Base-by-base conservation (phyloP, 1,284 basidiomycete species). In the Melampsora medusae region DNA sequence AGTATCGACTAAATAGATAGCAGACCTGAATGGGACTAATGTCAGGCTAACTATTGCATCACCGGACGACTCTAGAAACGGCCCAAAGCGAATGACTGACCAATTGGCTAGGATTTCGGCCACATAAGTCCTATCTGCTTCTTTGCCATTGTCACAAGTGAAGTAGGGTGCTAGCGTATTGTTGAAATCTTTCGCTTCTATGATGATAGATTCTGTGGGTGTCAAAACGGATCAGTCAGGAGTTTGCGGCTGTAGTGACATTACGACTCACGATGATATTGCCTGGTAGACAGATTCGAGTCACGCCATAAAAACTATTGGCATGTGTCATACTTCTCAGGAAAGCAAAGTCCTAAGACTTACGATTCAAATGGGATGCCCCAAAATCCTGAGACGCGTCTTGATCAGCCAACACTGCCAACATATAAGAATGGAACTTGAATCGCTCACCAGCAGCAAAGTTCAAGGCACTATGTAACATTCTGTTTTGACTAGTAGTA, bases 1-100 rank as follows among this genome's bases (percentile, higher is more conserved):
- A 0, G 93, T 91, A 64, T 88, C 85, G 69, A 86, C 84, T 49
- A 96, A 87, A 83, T 92, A 96, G 2, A 89, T 66, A 33, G 59
- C 59, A 6, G 69, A 42, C 76, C 76, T 68, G 22, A 14, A 16
- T 25, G 42, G 33, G 1, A 22, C 35, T 3, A 69, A 22, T 17
- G 42, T 42, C 38, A 42, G 38, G 10, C 4, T 66, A n/a, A 9
- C 22, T 9, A 49, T n/a, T 38, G 6, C 6, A 49, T 14, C 17
- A 66, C n/a, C 5, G 38, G 12, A 42, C 38, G 38, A 42, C 10
- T 42, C 38, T 42, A 12, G 60, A 28, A 9, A 19, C n/a, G 35
- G 5, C 19, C 1, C 19, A n/a, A 22, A 64, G 19, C n/a, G 9
- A 56, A 59, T 19, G 5, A 77, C 22, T 56, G 42, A 77, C 74